A percentile compares a stretch with the other conserved stretches of the same genome.
phyloP scores from a whole-genome alignment of 495 filamentous ascomycete genomes.

The Thermothielavioides terrestris region DNA sequence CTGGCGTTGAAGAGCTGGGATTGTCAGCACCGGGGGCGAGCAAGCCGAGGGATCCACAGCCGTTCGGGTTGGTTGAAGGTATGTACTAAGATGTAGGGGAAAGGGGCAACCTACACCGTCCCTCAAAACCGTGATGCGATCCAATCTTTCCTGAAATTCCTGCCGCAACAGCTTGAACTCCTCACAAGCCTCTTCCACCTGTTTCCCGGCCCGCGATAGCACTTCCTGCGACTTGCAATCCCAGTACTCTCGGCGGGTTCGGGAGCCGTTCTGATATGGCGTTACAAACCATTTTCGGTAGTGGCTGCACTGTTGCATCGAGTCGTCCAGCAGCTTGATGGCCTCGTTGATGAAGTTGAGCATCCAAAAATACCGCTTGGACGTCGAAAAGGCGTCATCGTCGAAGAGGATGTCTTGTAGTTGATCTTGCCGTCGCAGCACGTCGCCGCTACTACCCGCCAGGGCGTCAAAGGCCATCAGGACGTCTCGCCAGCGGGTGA shows the following conservation, averaged over 20 bases:
- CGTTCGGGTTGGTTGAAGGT: no score
- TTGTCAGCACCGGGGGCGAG: not conserved
- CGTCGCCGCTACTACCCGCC: not conserved
- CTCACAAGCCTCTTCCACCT: not conserved
- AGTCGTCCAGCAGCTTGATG: slow-evolving; percentile 2
- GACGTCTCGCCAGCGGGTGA: not conserved
- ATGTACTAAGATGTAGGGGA: no score
- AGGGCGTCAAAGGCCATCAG: not conserved
- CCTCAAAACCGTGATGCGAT: slow-evolving; percentile 4
- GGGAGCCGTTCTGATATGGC: not conserved
- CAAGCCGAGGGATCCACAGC: not conserved
- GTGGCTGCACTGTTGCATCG: slow-evolving; percentile 4
- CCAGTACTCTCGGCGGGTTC: not conserved
- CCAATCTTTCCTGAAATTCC: slow-evolving; percentile 2
- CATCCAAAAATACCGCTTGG: slow-evolving; percentile 12
- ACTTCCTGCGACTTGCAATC: not conserved
- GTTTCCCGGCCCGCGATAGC: not conserved
- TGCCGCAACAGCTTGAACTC: not conserved
- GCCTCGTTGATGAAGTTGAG: slow-evolving; percentile 10
- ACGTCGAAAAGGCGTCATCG: slow-evolving; percentile 9
- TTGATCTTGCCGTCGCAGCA: not conserved
- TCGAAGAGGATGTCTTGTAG: slow-evolving; percentile 4
- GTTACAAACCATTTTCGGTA: not conserved
- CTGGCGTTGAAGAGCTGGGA: slow-evolving; percentile 16
- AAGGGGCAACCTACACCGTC: slow-evolving; percentile 5